A percentile compares a stretch with the other conserved stretches of the same genome.
phyloP scores from a whole-genome alignment of 2,329 filamentous ascomycete genomes.

The Penicillium capsulatum region DNA sequence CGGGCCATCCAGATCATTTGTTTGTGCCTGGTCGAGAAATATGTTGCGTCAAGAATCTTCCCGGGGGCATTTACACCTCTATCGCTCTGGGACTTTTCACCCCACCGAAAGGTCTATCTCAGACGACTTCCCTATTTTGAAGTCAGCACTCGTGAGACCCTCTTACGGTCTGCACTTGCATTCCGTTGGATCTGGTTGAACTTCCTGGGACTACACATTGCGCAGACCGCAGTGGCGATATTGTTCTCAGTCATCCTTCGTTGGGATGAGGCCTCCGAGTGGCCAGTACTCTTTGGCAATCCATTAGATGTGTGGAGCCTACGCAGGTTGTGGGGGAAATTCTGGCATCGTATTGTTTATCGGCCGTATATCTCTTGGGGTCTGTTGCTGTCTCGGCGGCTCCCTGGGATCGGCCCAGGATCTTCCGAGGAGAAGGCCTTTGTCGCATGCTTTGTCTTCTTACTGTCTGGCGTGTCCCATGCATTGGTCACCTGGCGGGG shows the following conservation, averaged over 20 bases:
- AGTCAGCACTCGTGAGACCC: neutral
- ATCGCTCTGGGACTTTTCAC: too few relatives aligned
- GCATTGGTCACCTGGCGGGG: conserved; percentile 3
- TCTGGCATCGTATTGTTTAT: conserved; percentile 8
- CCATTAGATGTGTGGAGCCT: conserved; percentile 5
- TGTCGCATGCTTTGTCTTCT: conserved; percentile 1
- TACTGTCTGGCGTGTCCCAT: conserved; percentile 7
- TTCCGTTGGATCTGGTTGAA: conserved; percentile 5
- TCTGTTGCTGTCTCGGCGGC: conserved; percentile 1
- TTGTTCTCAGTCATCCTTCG: conserved; percentile 6
- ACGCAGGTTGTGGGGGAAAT: conserved; percentile 6
- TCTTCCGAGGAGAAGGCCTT: neutral
- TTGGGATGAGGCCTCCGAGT: conserved; percentile 6
- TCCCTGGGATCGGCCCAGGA: neutral
- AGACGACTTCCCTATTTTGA: too few relatives aligned
- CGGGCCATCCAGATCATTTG: too few relatives aligned
- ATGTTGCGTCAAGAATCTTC: too few relatives aligned
- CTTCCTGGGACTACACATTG: neutral
- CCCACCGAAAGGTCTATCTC: too few relatives aligned
- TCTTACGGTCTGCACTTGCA: conserved; percentile 1
- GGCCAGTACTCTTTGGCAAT: conserved; percentile 8
- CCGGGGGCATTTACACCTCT: too few relatives aligned
- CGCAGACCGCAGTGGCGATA: conserved; percentile 3
- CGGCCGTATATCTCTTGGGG: conserved; percentile 4
- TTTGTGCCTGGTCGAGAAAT: too few relatives aligned